phyloP scores from a whole-genome alignment of 768 basidiomycete species.

The Leccinum variicolor region DNA sequence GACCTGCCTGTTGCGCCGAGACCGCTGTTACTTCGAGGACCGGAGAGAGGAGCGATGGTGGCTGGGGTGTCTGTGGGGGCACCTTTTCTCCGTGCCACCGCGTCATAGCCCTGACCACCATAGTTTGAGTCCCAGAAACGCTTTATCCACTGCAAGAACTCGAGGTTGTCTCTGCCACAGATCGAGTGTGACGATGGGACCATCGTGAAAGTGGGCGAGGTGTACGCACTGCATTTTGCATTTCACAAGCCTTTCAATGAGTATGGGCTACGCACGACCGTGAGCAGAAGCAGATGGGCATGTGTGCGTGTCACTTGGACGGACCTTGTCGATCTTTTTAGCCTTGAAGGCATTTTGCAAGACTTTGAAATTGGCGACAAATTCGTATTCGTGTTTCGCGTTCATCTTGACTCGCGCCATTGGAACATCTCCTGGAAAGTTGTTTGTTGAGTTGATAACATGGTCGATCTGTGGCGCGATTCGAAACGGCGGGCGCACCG shows the following conservation, averaged over 20 bases:
- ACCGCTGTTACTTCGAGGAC: slow-evolving; percentile 38
- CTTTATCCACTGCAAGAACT: slow-evolving; percentile 97
- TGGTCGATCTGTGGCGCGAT: slow-evolving; percentile 18
- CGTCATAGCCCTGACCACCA: slow-evolving; percentile 83
- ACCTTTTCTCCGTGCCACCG: slow-evolving; percentile 77
- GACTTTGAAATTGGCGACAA: slow-evolving; percentile 91
- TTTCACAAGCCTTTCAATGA: slow-evolving; percentile 89
- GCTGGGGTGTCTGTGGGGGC: slow-evolving; percentile 73
- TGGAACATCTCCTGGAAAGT: slow-evolving; percentile 72
- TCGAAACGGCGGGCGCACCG: slow-evolving; percentile 45
- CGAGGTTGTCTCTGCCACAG: slow-evolving; percentile 82
- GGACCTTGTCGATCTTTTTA: slow-evolving; percentile 92
- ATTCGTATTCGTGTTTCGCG: slow-evolving; percentile 96
- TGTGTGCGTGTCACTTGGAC: slow-evolving; percentile 18
- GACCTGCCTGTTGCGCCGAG: slow-evolving; percentile 41
- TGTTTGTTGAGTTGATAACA: slow-evolving; percentile 9
- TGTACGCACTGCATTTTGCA: slow-evolving; percentile 96
- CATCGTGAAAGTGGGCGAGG: slow-evolving; percentile 1
- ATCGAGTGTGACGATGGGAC: slow-evolving; percentile 12
- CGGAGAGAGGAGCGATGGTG: slow-evolving; percentile 65
- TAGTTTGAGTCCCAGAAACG: slow-evolving; percentile 94
- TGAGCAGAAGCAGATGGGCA: slow-evolving; percentile 4
- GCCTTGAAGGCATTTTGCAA: slow-evolving; percentile 89
- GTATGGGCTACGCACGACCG: slow-evolving; percentile 67
- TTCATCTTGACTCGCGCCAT: slow-evolving; percentile 94